Percentiles rank a stretch among this genome's conserved stretches.
These are phyloP conservation scores for Hemerocallis citrina DNA, from an alignment of 106 monocot species.

Conservation along the genomic window DNA sequence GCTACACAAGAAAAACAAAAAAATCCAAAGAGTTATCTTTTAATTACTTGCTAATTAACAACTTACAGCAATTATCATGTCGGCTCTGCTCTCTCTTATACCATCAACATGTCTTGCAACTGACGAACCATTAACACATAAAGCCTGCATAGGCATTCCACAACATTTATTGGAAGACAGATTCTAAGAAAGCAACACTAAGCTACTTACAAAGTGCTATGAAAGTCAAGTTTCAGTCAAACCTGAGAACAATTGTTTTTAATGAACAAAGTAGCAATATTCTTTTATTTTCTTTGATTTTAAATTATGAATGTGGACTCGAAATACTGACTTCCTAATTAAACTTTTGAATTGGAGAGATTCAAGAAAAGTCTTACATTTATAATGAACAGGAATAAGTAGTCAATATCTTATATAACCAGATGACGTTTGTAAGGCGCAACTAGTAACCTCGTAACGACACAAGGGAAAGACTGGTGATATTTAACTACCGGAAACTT, in stretches of 20 bases:
- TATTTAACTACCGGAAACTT: too few relatives aligned
- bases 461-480: too few relatives aligned
- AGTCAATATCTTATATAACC: too few relatives aligned
- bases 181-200: not conserved
- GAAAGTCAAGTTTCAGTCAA: not conserved
- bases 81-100: slow-evolving; percentile 51
- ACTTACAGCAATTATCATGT: slow-evolving; percentile 92
- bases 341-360: not conserved
- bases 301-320: not conserved
- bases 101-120: slow-evolving; percentile 53
- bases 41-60: not conserved
- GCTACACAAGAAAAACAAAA: too few relatives aligned
- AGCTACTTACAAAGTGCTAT: not conserved
- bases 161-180: slow-evolving; percentile 1
- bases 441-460: too few relatives aligned
- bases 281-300: not conserved
- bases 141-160: slow-evolving; percentile 52
- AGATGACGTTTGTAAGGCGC: too few relatives aligned
- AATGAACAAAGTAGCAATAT: not conserved
- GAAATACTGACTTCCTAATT: not conserved
- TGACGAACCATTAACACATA: slow-evolving; percentile 52
- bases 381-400: not conserved
- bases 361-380: not conserved
- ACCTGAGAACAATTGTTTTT: not conserved
- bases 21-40: too few relatives aligned